phyloP scores from a whole-genome alignment of 2,329 filamentous ascomycete species.

The Colletotrichum caudatum region DNA sequence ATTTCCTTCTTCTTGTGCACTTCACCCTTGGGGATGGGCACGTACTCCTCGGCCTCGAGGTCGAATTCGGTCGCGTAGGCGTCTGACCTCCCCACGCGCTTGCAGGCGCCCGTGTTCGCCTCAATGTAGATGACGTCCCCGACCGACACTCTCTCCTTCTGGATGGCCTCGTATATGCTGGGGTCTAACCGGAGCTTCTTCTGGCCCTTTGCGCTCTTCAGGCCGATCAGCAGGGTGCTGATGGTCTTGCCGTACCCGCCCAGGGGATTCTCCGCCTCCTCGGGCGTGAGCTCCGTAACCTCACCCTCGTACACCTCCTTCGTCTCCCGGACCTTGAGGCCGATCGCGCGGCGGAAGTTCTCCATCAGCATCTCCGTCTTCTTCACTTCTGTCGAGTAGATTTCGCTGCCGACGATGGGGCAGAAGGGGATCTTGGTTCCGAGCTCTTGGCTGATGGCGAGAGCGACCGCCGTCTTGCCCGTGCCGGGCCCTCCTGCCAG shows the following conservation, averaged over 20 bases:
- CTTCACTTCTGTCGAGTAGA: constrained; percentile 98
- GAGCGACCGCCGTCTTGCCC: constrained; percentile 94
- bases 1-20: constrained; percentile 99
- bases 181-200: constrained; percentile 98
- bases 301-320: constrained; percentile 99
- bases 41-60: constrained; percentile 98
- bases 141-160: constrained; percentile 95
- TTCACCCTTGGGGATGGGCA: constrained; percentile 97
- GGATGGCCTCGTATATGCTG: constrained; percentile 98
- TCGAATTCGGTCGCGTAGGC: constrained; percentile 99
- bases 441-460: constrained; percentile 96
- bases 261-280: constrained; percentile 97
- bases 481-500: constrained; percentile 95
- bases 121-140: constrained; percentile 99
- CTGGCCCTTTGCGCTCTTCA: constrained; percentile 95
- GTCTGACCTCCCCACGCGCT: constrained; percentile 94
- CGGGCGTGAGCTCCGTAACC: constrained; percentile 95
- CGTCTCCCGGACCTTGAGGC: constrained; percentile 95
- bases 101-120: constrained; percentile 97
- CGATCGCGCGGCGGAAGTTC: constrained; percentile 97
- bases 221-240: constrained; percentile 90
- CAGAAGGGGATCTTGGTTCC: constrained; percentile 99
- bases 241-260: constrained; percentile 98
- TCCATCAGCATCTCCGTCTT: constrained; percentile 99
- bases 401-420: constrained; percentile 96